Base-by-base conservation (phyloP, 2,329 filamentous ascomycete species). In the Aureobasidium pullulans region DNA sequence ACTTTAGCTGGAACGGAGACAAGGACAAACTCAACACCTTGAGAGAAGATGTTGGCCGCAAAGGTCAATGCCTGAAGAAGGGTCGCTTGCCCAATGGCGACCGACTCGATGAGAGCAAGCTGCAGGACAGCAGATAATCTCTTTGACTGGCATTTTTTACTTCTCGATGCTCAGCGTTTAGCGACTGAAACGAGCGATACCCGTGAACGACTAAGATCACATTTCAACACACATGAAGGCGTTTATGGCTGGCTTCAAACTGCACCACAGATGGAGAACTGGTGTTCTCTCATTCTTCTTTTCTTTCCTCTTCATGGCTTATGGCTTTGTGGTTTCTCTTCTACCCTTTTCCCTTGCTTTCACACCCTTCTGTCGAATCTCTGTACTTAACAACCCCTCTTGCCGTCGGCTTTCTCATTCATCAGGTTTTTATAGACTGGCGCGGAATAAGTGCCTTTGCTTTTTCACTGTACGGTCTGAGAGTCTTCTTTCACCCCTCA, bases 11-110 rank as follows among this genome's bases (percentile, higher is more conserved):
- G 50, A 66, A 71, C 3, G 64, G 70, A 1, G 66, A 68, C 47
- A 67, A 59, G 15, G 61, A 69, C 4, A 67, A 66, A 11, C 63
- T 76, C 6, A 61, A 65, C 6, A 72, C 66, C 37, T 59, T 76
- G 44, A 68, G 68, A 57, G 67, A 74, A 60, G 66, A 72, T 13
- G 73, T 75, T 0, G 73, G 72, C 3, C 63, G 67, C 9, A 66
- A 73, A 59, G 74, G 73, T 10, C 64, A 63, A 36, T 76, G 74
- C 60, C 62, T 74, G 62, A 74, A 74, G 59, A 52, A 43, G n/a
- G 57, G 40, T 44, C 57, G 57, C 15, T 15, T 50, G 11, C 37
- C 57, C 4, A 50, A 53, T 39, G 57, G 57, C 15, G 57, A 46
- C 16, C 19, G 57, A 10, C 7, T 59, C 9, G 47, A 53, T 19